Base-by-base conservation (phyloP, 768 basidiomycete species). In the Agaricus blazei region DNA sequence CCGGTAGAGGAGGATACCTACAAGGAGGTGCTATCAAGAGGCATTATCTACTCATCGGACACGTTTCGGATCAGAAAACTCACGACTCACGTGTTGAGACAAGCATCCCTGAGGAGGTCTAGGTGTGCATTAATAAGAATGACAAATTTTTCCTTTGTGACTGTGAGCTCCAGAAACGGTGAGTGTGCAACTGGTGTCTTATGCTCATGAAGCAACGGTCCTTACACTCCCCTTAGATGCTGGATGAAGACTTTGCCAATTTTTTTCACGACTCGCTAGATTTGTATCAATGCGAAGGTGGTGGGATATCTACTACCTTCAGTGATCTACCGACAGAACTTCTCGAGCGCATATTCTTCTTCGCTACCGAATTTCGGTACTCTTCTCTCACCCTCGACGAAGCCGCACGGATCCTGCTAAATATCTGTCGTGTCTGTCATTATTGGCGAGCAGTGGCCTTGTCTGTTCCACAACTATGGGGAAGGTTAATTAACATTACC, bases 391-490 rank as follows among this genome's bases (percentile, higher is more conserved):
- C 45, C 26, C 52, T 54, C 19, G 37, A 14, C 3, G 43, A 53
- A 5, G 52, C 44, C 8, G 40, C 44, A n/a, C 14, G 28, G 24
- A 27, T 47, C 9, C 23, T 54, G 8, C 23, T 54, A 9, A 19
- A 24, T 8, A 40, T 46, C 2, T 46, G 52, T 38, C 44, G 45
- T 26, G 36, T 46, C 37, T 54, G 34, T 19, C 45, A 28, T 6
- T 38, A 54, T 15, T 54, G 52, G 45, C 52, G 45, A 40, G 45
- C 52, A 9, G n/a, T 54, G 6, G 24, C 45, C 4, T 54, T 54
- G 9, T 47, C 52, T 36, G 19, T 54, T 37, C 52, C 43, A 23
- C 23, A 46, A 6, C 14, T 53, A 19, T 54, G 52, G 52, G 52
- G 43, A 46, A 54, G 52, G 34, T 37, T 54, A 41, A 54, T 47